phyloP scores from a whole-genome alignment of 139 green algal genomes.

The Edaphochlamys debaryana region DNA sequence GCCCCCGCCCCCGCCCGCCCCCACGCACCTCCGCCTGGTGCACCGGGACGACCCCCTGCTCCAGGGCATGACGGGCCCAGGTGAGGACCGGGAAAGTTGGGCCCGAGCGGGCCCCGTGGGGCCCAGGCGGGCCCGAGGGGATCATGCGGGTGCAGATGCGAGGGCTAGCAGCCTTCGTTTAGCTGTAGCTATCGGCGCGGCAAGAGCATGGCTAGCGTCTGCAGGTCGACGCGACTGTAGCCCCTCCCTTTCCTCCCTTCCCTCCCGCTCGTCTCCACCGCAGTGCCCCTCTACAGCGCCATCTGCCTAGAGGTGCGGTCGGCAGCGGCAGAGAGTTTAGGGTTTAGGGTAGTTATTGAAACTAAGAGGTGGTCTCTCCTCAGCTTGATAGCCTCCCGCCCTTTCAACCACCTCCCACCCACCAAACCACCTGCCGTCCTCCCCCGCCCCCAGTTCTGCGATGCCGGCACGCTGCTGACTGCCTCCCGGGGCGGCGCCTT shows the following conservation, averaged over 20 bases:
- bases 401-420: not conserved
- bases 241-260: not conserved
- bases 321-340: no score
- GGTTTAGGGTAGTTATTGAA: not conserved
- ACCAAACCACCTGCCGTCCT: not conserved
- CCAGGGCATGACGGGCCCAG: no score
- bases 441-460: not conserved
- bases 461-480: slow-evolving; percentile 9
- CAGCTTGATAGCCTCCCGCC: not conserved
- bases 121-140: no score
- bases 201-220: no score
- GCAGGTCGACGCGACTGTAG: no score
- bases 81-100: no score
- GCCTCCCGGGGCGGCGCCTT: not conserved
- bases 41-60: not conserved
- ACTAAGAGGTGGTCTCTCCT: no score
- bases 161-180: no score
- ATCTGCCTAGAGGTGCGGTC: slow-evolving; percentile 10
- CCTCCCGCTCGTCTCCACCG: not conserved
- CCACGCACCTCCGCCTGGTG: not conserved
- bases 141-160: no score
- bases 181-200: no score
- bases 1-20: no score
- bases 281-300: slow-evolving; percentile 1
- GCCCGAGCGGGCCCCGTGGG: no score